Percentiles rank a stretch among this genome's conserved stretches.
Evolutionary conservation across 2,329 filamentous ascomycete genomes (phyloP).

Genomic region (Chlorencoelia australis): DNA sequence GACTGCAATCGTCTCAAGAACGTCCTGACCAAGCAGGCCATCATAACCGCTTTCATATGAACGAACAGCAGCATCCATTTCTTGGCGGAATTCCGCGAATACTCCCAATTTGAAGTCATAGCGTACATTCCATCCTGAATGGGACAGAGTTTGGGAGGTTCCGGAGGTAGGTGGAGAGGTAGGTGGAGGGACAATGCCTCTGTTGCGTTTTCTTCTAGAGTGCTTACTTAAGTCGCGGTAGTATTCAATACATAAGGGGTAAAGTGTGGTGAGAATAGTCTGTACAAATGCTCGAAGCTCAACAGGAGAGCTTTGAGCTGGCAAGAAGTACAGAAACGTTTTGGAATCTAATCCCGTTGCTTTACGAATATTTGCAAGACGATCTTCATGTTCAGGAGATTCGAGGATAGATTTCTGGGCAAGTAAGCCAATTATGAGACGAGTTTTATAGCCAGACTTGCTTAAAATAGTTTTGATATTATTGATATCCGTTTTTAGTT

Average conservation of each 20-base stretch:
- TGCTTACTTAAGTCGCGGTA: constrained; percentile 93
- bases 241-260: constrained; percentile 72
- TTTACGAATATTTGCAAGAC: constrained; percentile 68
- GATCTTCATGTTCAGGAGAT: constrained; percentile 56
- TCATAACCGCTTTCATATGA: constrained; percentile 86
- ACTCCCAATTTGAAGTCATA: constrained; percentile 92
- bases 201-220: constrained; percentile 74
- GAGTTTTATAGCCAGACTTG: constrained; percentile 66
- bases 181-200: constrained; percentile 67
- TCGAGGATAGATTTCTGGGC: constrained; percentile 54
- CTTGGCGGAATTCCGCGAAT: constrained; percentile 86
- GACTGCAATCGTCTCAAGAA: constrained; percentile 79
- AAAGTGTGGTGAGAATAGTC: constrained; percentile 61
- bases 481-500: constrained; percentile 80
- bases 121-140: constrained; percentile 82
- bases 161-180: constrained; percentile 74
- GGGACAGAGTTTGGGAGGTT: constrained; percentile 75
- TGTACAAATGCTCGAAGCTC: constrained; percentile 68
- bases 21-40: constrained; percentile 67
- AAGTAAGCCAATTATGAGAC: constrained; percentile 67
- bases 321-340: constrained; percentile 70
- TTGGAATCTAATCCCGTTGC: constrained; percentile 75
- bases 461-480: constrained; percentile 57
- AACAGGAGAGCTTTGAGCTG: constrained; percentile 57
- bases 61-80: constrained; percentile 77